A percentile compares a stretch with the other conserved stretches of the same genome.
These are phyloP conservation scores for Akanthomyces lecanii DNA, from an alignment of 2,329 filamentous ascomycete genomes.

Conservation along the genomic window DNA sequence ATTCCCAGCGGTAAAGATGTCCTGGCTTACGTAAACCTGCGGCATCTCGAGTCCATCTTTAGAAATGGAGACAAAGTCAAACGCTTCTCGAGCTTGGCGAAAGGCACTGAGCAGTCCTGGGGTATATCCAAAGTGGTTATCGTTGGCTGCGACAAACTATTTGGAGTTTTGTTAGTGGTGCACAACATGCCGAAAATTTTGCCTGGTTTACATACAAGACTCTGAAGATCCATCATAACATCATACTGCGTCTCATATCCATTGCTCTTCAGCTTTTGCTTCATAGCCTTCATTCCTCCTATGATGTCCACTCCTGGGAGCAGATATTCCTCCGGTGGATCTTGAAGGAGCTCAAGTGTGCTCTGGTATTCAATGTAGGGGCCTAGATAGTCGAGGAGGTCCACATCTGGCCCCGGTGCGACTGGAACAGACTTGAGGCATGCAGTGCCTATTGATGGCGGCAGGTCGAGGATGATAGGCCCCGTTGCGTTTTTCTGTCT, in stretches of 20 bases:
- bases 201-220: slow-evolving; percentile 15
- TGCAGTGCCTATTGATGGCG: slow-evolving; percentile 20
- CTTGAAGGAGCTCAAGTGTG: slow-evolving; percentile 19
- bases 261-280: slow-evolving; percentile 17
- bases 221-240: slow-evolving; percentile 18
- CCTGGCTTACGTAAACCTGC: neutral
- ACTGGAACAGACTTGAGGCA: slow-evolving; percentile 19
- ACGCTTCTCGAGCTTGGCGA: neutral
- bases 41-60: neutral
- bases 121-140: slow-evolving; percentile 21
- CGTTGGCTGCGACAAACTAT: slow-evolving; percentile 11
- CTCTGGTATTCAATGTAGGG: slow-evolving; percentile 21
- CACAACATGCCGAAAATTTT: neutral
- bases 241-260: slow-evolving; percentile 20
- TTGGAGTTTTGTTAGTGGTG: neutral
- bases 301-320: slow-evolving; percentile 21
- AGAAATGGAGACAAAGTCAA: slow-evolving; percentile 20
- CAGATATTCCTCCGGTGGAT: slow-evolving; percentile 21
- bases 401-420: slow-evolving; percentile 14
- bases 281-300: slow-evolving; percentile 18
- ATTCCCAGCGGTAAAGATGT: neutral
- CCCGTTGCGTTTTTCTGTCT: neutral
- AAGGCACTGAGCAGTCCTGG: slow-evolving; percentile 20
- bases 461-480: slow-evolving; percentile 8
- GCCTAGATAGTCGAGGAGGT: slow-evolving; percentile 21